Evolutionary conservation across 768 basidiomycete species (phyloP), one percentile per base, ranked within the genome.

Genomic region (Crepidotus variabilis): DNA sequence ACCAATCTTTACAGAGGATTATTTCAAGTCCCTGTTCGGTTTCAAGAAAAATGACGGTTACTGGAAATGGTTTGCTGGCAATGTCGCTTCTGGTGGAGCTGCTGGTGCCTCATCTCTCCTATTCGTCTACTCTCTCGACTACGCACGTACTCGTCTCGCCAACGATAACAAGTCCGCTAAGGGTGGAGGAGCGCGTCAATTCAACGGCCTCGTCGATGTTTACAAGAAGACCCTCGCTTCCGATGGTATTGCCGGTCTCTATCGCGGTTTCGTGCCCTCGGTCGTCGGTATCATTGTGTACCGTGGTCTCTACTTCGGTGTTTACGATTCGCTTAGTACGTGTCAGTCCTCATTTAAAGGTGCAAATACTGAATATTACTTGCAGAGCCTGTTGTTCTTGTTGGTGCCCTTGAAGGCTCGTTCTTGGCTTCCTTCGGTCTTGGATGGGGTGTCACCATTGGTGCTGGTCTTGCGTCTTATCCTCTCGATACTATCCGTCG

Each of bases 271-370:
- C 78, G 87, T 98, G 55, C 97, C 97, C 61, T 98, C 96, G 59
- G 97, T 99, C 60, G 95, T 94, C 65, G 97, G 97, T 78, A 99
- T 99, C 80, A 87, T 99, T 66, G 96, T 98, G 71, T 98, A 98
- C 84, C 94, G 96, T 79, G 96, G 96, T 86, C 92, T 98, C 71
- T 97, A 94, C 82, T 97, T 97, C 71, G 94, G 94, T 90, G 87
- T 93, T 75, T 97, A 94, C 71, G 92, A 94, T 71, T 94, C 90
- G 32, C 84, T 94, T 64, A 94, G 90, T 92, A 70, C 58, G 90
- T 85, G 6, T 34, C 49, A 22, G 50, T 50, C 3, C 52, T 45
- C 39, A 3, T 21, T 18, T 43, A 45, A 47, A 36, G 32, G n/a
- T 34, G 16, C 16, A 16, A 69, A 43, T 66, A 64, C 34, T 69